Conservation (phyloP, 2,329 filamentous ascomycete species). For the Furcasterigmium sp. region DNA sequence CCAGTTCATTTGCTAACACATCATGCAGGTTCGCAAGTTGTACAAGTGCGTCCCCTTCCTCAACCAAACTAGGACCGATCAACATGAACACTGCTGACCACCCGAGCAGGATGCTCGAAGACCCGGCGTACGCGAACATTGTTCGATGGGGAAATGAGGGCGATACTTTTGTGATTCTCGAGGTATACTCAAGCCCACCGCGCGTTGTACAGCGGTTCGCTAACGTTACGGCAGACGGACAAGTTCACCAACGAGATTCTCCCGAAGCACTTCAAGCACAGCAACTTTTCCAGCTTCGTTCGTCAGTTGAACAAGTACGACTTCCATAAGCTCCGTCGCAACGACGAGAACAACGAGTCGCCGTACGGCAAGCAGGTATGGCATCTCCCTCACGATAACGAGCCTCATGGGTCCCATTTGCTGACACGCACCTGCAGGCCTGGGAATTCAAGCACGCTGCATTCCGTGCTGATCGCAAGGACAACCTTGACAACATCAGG, state of each 20-base stretch:
- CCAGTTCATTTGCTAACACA: conserved; percentile 19
- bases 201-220: not conserved
- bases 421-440: no score
- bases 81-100: conserved; percentile 19
- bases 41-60: conserved; percentile 69
- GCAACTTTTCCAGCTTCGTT: conserved; percentile 96
- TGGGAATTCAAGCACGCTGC: conserved; percentile 98
- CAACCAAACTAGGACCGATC: conserved; percentile 3
- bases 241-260: conserved; percentile 97
- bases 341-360: conserved; percentile 77
- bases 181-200: conserved; percentile 50
- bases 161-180: conserved; percentile 93
- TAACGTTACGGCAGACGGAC: conserved; percentile 63
- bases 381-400: conserved; percentile 13
- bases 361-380: conserved; percentile 74
- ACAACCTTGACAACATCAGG: conserved; percentile 92
- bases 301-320: conserved; percentile 96
- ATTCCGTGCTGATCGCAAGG: conserved; percentile 92
- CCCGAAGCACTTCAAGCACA: conserved; percentile 98
- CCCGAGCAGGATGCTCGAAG: conserved; percentile 80
- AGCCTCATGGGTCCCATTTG: no score
- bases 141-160: conserved; percentile 94
- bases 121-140: conserved; percentile 84
- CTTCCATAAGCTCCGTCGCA: conserved; percentile 95
- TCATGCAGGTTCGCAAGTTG: conserved; percentile 83